Percentiles rank a stretch among this genome's conserved stretches.
These are phyloP conservation scores for Wallacemonas collosoma DNA, from an alignment of 208 protist species.

Conservation along the genomic window DNA sequence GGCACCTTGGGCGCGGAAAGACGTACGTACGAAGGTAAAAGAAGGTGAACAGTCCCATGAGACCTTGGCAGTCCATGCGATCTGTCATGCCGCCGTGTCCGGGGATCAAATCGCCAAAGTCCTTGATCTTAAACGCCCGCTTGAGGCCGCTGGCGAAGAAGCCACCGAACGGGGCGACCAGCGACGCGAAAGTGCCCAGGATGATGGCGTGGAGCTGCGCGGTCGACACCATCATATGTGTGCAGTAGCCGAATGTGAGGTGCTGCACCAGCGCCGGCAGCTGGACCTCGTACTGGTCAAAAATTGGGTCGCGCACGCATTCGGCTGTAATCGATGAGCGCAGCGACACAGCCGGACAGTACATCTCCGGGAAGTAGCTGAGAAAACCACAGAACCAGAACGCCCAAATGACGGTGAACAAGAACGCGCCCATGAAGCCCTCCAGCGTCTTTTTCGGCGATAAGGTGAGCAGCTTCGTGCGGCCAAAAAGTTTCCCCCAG, in stretches of 20 bases:
- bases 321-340: constrained; percentile 36
- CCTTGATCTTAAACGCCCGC: constrained; percentile 97
- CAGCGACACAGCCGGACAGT: constrained; percentile 87
- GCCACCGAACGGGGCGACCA: constrained; percentile 98
- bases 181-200: constrained; percentile 95
- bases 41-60: constrained; percentile 95
- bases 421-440: constrained; percentile 87
- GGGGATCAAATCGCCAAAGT: constrained; percentile 98
- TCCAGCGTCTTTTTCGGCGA: constrained; percentile 94
- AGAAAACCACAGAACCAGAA: constrained; percentile 93
- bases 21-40: constrained; percentile 85
- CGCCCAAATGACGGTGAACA: constrained; percentile 91
- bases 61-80: constrained; percentile 97
- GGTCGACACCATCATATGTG: constrained; percentile 56
- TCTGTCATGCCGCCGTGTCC: constrained; percentile 98
- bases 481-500: constrained; percentile 92
- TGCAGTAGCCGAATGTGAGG: constrained; percentile 44
- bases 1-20: constrained; percentile 56
- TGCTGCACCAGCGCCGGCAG: constrained; percentile 62
- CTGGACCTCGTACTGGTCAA: constrained; percentile 59
- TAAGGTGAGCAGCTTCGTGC: constrained; percentile 75
- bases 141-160: constrained; percentile 99
- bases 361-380: constrained; percentile 82
- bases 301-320: constrained; percentile 77
- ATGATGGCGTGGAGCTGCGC: constrained; percentile 95